These are phyloP conservation scores for Oehlia diaphana DNA, from an alignment of 192 early-diverging fungal genomes.

Conservation along the genomic window DNA sequence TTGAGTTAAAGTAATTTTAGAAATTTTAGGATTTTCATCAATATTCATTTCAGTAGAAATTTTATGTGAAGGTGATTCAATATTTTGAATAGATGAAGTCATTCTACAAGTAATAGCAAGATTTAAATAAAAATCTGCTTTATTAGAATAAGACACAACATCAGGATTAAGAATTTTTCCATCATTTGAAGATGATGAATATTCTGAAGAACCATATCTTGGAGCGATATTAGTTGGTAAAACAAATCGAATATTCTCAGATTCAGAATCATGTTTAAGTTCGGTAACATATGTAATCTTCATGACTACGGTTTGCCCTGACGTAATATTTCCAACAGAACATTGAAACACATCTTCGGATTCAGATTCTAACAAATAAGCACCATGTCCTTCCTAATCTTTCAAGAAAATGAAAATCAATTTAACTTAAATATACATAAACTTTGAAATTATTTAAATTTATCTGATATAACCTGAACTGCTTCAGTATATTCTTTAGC, in stretches of 20 bases:
- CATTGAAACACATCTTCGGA: slow-evolving; percentile 43
- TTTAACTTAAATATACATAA: too few relatives aligned
- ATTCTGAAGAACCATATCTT: slow-evolving; percentile 33
- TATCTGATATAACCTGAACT: background rate
- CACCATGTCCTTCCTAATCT: slow-evolving; percentile 6
- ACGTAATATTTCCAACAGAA: slow-evolving; percentile 49
- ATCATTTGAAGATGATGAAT: background rate
- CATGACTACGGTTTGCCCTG: slow-evolving; percentile 36
- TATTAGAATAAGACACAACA: background rate
- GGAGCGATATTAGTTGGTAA: slow-evolving; percentile 42
- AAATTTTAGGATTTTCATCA: slow-evolving; percentile 31
- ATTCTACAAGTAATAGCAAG: slow-evolving; percentile 26
- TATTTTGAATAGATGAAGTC: too few relatives aligned
- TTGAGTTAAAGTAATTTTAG: slow-evolving; percentile 27
- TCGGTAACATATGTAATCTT: slow-evolving; percentile 50
- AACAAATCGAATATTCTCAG: slow-evolving; percentile 48
- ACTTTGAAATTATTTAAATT: background rate
- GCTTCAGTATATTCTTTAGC: slow-evolving; percentile 12
- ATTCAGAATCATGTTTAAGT: slow-evolving; percentile 46
- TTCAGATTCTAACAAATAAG: slow-evolving; percentile 9
- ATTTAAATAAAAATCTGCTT: background rate
- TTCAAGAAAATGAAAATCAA: background rate
- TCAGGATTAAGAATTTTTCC: slow-evolving; percentile 10
- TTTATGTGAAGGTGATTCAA: too few relatives aligned
- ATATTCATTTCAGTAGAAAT: background rate